Evolutionary conservation across 768 basidiomycete species (phyloP).

Genomic region (Podaxis sp.): DNA sequence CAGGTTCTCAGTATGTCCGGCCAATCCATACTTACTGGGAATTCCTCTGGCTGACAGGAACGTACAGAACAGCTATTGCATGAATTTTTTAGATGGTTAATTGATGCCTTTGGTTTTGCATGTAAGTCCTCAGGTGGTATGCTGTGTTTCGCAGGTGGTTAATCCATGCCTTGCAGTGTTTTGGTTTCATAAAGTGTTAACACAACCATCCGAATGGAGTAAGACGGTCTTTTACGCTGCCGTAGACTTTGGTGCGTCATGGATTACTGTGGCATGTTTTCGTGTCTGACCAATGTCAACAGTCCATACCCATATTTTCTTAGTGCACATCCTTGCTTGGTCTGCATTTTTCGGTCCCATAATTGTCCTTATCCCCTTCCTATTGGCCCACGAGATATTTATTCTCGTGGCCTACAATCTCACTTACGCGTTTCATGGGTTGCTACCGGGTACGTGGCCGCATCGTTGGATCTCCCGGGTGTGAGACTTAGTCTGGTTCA

Average conservation of each 20-base stretch:
- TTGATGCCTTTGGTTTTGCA: not conserved
- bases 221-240: not conserved
- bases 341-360: slow-evolving; percentile 41
- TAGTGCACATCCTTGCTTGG: slow-evolving; percentile 28
- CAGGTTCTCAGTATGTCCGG: slow-evolving; percentile 3
- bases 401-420: slow-evolving; percentile 24
- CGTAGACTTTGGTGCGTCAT: slow-evolving; percentile 4
- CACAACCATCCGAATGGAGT: slow-evolving; percentile 20
- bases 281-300: not conserved
- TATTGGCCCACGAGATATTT: slow-evolving; percentile 15
- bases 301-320: slow-evolving; percentile 32
- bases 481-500: not conserved
- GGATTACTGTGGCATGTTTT: not conserved
- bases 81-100: not conserved
- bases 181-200: slow-evolving; percentile 11
- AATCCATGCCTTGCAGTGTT: not conserved
- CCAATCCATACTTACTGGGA: not conserved
- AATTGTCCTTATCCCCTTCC: slow-evolving; percentile 26
- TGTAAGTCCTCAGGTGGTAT: not conserved
- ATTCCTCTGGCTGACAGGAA: not conserved
- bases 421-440: slow-evolving; percentile 35
- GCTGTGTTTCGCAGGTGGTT: too few species aligned
- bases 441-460: slow-evolving; percentile 27
- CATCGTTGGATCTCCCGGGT: not conserved
- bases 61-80: not conserved